These are phyloP conservation scores for Euphorbia peplus DNA, from an alignment of 345 rosid genomes.

Conservation along the genomic window DNA sequence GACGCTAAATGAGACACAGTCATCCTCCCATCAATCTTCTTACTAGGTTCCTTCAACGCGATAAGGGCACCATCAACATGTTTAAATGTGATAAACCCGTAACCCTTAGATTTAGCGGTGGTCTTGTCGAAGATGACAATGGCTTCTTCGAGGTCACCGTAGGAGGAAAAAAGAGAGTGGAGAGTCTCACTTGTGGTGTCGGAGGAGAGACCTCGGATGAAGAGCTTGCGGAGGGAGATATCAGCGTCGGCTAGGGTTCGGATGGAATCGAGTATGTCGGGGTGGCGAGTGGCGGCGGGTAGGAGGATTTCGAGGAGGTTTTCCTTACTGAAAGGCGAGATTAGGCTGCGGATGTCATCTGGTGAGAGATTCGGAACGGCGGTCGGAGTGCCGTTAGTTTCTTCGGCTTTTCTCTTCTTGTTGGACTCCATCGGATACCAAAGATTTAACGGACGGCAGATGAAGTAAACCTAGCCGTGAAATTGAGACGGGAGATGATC, in stretches of 20 bases:
- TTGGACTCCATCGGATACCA: constrained; percentile 26
- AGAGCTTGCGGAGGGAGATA: constrained; percentile 27
- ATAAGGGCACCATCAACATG: constrained; percentile 30
- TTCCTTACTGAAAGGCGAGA: constrained; percentile 29
- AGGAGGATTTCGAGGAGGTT: constrained; percentile 29
- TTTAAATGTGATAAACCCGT: constrained; percentile 27
- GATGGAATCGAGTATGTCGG: constrained; percentile 31
- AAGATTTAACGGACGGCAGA: too few species aligned
- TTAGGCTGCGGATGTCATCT: constrained; percentile 26
- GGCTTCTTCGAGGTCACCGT: constrained; percentile 33
- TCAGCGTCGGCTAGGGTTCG: constrained; percentile 26
- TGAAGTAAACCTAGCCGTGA: not conserved
- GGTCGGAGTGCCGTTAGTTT: constrained; percentile 17
- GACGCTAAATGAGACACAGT: constrained; percentile 34
- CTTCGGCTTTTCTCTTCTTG: constrained; percentile 33
- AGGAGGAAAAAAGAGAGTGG: constrained; percentile 20
- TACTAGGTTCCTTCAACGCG: constrained; percentile 34
- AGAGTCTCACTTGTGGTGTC: constrained; percentile 29
- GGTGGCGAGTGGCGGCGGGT: constrained; percentile 22
- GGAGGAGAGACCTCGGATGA: constrained; percentile 24
- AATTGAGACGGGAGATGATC: too few species aligned
- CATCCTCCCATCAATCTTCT: constrained; percentile 43
- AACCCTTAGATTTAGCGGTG: constrained; percentile 33
- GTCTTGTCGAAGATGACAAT: constrained; percentile 31
- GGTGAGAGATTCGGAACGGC: constrained; percentile 7